These are phyloP conservation scores for Senna tora DNA, from an alignment of 306 rosid species.

Conservation along the genomic window DNA sequence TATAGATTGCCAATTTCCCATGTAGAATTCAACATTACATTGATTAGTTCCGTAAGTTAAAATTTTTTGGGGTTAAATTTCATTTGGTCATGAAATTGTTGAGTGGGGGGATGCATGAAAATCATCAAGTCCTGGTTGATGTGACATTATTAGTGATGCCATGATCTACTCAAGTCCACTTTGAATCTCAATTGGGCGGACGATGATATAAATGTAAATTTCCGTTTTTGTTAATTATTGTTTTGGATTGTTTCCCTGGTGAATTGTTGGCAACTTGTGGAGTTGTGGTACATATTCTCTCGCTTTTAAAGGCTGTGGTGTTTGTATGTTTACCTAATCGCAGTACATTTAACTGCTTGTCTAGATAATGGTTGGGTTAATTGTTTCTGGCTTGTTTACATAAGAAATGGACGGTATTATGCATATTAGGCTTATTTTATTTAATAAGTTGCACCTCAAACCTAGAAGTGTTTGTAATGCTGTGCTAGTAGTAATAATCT, in stretches of 20 bases:
- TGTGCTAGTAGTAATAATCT: not conserved
- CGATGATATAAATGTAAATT: not conserved
- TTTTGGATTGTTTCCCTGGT: not conserved
- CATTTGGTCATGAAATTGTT: slow-evolving; percentile 10
- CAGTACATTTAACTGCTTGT: slow-evolving; percentile 5
- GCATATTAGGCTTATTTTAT: not conserved
- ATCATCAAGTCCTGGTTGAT: not conserved
- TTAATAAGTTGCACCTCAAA: slow-evolving; percentile 25
- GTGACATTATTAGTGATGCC: slow-evolving; percentile 9
- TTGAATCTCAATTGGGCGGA: slow-evolving; percentile 4
- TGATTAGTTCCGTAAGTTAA: not conserved
- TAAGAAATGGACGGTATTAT: not conserved
- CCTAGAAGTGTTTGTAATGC: not conserved
- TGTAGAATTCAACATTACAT: not conserved
- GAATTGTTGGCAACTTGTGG: slow-evolving; percentile 1
- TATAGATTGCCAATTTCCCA: not conserved
- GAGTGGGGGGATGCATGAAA: slow-evolving; percentile 5
- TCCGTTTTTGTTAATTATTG: not conserved
- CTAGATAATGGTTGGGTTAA: not conserved
- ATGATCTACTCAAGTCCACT: not conserved
- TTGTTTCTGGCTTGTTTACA: not conserved
- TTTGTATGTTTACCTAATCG: not conserved
- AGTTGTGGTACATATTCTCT: not conserved
- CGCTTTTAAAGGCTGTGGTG: not conserved
- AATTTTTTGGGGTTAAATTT: not conserved